These are phyloP conservation scores for Psilocybe subaeruginosa DNA, from an alignment of 768 basidiomycete species.

Conservation along the genomic window DNA sequence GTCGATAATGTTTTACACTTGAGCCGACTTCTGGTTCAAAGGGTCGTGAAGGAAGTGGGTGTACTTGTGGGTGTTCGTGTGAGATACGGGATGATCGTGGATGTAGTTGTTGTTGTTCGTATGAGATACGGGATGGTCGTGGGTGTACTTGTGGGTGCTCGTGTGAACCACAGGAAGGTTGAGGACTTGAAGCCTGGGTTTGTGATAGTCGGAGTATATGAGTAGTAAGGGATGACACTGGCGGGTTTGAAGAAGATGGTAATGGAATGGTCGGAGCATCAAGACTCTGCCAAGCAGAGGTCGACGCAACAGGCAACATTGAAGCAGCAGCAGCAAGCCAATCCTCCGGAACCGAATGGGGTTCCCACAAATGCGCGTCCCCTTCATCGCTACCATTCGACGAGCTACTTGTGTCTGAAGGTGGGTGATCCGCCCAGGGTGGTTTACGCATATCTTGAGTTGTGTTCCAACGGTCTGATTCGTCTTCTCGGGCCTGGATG, in stretches of 20 bases:
- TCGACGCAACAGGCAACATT: no score
- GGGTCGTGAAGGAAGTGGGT: background rate
- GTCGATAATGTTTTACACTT: background rate
- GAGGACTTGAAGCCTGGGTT: background rate
- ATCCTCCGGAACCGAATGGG: background rate
- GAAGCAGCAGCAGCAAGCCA: background rate
- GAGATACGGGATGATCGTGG: no score
- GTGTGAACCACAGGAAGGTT: background rate
- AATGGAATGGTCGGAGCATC: no score
- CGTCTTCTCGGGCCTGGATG: background rate
- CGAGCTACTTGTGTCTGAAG: conserved; percentile 13
- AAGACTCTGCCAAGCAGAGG: no score
- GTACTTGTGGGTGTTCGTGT: background rate
- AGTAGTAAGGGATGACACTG: no score
- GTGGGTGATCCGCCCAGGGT: conserved; percentile 8
- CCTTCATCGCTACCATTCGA: conserved; percentile 1
- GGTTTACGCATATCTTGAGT: background rate
- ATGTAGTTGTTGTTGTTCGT: no score
- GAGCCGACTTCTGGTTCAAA: background rate
- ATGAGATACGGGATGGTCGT: no score
- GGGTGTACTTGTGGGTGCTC: no score
- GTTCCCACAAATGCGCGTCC: background rate
- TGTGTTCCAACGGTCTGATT: background rate
- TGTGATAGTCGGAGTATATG: background rate
- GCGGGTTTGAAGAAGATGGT: no score